Percentiles rank a stretch among this genome's conserved stretches.
Conservation (phyloP, 192 early-diverging fungal genomes). For the Backusella parvicylindrica region DNA sequence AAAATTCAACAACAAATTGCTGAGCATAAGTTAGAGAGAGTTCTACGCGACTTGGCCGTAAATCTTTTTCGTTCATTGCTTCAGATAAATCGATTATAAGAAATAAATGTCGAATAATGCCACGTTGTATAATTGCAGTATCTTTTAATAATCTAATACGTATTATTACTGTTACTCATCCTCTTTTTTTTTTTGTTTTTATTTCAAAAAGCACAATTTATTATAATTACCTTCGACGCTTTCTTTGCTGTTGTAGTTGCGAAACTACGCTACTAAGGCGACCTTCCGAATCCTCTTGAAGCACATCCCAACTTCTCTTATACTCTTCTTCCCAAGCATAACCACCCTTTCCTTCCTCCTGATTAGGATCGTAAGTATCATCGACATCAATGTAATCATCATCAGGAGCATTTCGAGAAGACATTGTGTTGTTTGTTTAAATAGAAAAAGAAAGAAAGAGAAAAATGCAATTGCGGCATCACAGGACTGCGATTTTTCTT, state of each 20-base stretch:
- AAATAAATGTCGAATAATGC: slow-evolving; percentile 81
- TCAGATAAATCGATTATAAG: slow-evolving; percentile 81
- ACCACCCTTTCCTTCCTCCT: slow-evolving; percentile 51
- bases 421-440: slow-evolving; percentile 6
- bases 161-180: not conserved
- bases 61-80: slow-evolving; percentile 82
- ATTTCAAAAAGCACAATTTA: too few relatives aligned
- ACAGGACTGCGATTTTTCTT: not conserved
- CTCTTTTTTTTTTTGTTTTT: not conserved
- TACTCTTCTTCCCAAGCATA: slow-evolving; percentile 97
- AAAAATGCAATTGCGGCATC: not conserved
- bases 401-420: slow-evolving; percentile 13
- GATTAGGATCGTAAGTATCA: slow-evolving; percentile 42
- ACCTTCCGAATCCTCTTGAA: slow-evolving; percentile 85
- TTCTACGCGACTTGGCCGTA: slow-evolving; percentile 79
- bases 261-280: slow-evolving; percentile 72
- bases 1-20: slow-evolving; percentile 83
- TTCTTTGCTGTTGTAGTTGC: slow-evolving; percentile 68
- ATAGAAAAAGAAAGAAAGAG: not conserved
- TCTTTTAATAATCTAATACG: slow-evolving; percentile 54
- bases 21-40: slow-evolving; percentile 62
- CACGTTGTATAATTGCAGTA: slow-evolving; percentile 69
- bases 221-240: slow-evolving; percentile 58
- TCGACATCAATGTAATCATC: slow-evolving; percentile 58
- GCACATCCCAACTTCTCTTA: slow-evolving; percentile 93